phyloP scores from a whole-genome alignment of 257 asterid species.

The Fraxinus anomala region DNA sequence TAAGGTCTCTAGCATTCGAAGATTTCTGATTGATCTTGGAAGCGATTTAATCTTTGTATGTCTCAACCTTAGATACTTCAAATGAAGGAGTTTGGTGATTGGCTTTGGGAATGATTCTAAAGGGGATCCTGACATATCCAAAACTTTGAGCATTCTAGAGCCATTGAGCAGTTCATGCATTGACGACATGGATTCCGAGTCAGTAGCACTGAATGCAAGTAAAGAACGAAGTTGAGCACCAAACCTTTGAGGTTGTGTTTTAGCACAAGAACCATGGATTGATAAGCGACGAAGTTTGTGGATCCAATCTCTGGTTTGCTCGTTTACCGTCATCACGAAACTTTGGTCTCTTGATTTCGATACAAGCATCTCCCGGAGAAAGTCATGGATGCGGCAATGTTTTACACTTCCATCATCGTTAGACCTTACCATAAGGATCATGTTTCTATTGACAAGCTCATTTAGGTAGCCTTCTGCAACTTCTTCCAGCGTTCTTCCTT shows the following conservation, averaged over 20 bases:
- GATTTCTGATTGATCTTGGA: conserved; percentile 26
- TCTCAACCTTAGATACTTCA: conserved; percentile 33
- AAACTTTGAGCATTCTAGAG: conserved; percentile 25
- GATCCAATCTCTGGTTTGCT: neutral
- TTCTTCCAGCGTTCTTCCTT: conserved; percentile 28
- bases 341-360: conserved; percentile 25
- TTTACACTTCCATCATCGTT: conserved; percentile 31
- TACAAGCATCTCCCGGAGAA: conserved; percentile 22
- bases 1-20: conserved; percentile 31
- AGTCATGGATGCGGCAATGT: conserved; percentile 26
- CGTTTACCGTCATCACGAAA: neutral
- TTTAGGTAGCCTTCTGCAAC: conserved; percentile 39
- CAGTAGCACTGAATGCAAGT: conserved; percentile 16
- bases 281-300: conserved; percentile 30
- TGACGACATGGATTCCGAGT: conserved; percentile 2
- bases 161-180: neutral
- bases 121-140: conserved; percentile 25
- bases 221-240: conserved; percentile 23
- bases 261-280: conserved; percentile 12
- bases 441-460: conserved; percentile 33
- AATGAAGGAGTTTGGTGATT: conserved; percentile 17
- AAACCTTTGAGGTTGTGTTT: neutral
- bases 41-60: conserved; percentile 10
- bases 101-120: conserved; percentile 21
- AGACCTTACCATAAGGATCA: conserved; percentile 18